Conservation (phyloP, 2,329 filamentous ascomycete species). For the Fusarium abutilonis region DNA sequence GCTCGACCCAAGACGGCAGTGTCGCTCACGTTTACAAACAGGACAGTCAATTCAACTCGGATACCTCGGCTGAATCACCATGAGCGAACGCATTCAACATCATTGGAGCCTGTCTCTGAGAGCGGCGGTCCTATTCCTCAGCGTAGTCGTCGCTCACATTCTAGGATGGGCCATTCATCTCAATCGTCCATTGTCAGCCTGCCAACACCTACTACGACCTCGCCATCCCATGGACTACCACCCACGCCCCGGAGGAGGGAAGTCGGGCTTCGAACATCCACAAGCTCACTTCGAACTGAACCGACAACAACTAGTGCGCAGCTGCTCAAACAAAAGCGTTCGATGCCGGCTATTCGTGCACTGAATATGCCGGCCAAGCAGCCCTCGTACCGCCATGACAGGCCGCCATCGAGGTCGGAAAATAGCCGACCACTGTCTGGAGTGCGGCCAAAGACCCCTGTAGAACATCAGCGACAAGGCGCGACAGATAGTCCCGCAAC, state of each 20-base stretch:
- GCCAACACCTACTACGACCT: conserved; percentile 68
- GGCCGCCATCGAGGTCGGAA: conserved; percentile 69
- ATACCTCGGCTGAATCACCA: conserved; percentile 81
- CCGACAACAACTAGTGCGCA: conserved; percentile 73
- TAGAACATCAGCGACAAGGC: conserved; percentile 66
- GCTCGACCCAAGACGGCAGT: conserved; percentile 78
- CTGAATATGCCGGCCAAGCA: conserved; percentile 63
- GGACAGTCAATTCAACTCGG: conserved; percentile 70
- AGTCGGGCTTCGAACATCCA: conserved; percentile 64
- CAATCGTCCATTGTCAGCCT: conserved; percentile 75
- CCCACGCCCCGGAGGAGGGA: conserved; percentile 71
- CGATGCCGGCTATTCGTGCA: conserved; percentile 67
- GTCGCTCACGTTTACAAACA: conserved; percentile 91
- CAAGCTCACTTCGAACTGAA: conserved; percentile 64
- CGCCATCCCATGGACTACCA: conserved; percentile 62
- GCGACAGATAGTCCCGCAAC: conserved; percentile 61
- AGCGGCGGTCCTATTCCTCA: conserved; percentile 76
- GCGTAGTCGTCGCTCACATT: conserved; percentile 69
- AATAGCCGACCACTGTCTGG: conserved; percentile 60
- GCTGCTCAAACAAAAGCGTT: conserved; percentile 72
- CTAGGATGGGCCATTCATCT: conserved; percentile 73
- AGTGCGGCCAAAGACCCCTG: conserved; percentile 75
- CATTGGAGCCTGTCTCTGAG: conserved; percentile 93
- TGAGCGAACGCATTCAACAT: conserved; percentile 73
- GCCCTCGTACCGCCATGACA: conserved; percentile 59